Evolutionary conservation across 2,329 filamentous ascomycete genomes (phyloP).

Genomic region (Simplicillium aogashimaense): DNA sequence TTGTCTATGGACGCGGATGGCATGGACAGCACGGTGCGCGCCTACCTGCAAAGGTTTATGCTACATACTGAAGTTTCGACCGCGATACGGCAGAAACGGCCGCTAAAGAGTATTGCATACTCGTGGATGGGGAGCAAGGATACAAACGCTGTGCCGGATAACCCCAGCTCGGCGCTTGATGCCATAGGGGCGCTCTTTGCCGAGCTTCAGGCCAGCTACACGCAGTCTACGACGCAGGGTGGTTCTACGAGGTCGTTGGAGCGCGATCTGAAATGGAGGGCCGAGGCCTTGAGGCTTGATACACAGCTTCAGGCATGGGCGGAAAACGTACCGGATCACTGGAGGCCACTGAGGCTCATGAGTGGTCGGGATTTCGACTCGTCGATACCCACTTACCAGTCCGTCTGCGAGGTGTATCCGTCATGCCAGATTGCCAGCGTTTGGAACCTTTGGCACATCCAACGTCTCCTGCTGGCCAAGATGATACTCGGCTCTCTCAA

Average conservation of each 20-base stretch:
- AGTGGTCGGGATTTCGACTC: too few relatives aligned
- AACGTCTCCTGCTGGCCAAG: neutral
- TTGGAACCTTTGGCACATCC: constrained; percentile 3
- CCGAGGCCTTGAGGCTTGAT: too few relatives aligned
- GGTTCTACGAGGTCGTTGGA: too few relatives aligned
- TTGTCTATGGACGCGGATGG: neutral
- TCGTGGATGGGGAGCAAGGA: too few relatives aligned
- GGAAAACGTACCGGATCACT: too few relatives aligned
- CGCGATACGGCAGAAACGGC: neutral
- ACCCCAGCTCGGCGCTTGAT: too few relatives aligned
- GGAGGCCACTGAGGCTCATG: too few relatives aligned
- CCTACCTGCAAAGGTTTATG: neutral
- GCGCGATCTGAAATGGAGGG: too few relatives aligned
- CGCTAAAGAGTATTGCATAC: neutral
- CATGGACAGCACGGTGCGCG: neutral
- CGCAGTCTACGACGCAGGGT: too few relatives aligned
- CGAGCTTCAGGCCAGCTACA: neutral
- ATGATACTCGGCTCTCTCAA: neutral
- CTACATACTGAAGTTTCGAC: constrained; percentile 1
- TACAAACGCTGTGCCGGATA: too few relatives aligned
- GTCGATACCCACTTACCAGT: neutral
- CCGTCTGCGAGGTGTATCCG: neutral
- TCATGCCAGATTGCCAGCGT: constrained; percentile 2
- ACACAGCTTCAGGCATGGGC: too few relatives aligned
- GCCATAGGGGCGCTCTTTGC: neutral